Conservation (phyloP, 1,284 basidiomycete genomes). For the Ganoderma leucocontextum region DNA sequence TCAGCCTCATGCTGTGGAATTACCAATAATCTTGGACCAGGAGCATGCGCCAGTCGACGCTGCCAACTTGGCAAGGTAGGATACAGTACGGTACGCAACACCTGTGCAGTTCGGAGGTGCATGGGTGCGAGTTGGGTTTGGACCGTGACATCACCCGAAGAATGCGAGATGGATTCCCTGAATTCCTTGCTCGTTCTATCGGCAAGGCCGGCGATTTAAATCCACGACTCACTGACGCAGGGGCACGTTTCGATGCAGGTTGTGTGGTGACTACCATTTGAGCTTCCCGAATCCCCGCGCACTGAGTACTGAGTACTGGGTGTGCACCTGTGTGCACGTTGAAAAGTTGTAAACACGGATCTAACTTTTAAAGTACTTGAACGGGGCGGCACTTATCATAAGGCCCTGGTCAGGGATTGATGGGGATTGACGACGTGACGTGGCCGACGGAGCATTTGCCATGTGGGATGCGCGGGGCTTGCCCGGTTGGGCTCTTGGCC, state of each 20-base stretch:
- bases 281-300: no score
- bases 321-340: no score
- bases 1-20: neutral
- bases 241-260: neutral
- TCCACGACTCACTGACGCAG: neutral
- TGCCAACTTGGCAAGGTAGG: neutral
- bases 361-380: no score
- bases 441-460: neutral
- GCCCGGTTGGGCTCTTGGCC: neutral
- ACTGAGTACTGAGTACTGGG: no score
- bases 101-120: neutral
- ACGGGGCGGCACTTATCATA: no score
- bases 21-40: neutral
- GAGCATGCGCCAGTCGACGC: neutral
- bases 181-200: neutral
- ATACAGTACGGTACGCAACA: neutral
- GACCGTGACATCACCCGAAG: neutral
- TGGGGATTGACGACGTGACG: no score
- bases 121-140: neutral
- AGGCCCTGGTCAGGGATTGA: no score
- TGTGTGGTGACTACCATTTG: neutral
- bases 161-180: neutral
- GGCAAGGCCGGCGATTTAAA: neutral
- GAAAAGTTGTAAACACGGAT: no score
- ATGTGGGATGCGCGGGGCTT: neutral